phyloP scores from a whole-genome alignment of 176 grass and related monocot genomes.

The Eleusine indica region DNA sequence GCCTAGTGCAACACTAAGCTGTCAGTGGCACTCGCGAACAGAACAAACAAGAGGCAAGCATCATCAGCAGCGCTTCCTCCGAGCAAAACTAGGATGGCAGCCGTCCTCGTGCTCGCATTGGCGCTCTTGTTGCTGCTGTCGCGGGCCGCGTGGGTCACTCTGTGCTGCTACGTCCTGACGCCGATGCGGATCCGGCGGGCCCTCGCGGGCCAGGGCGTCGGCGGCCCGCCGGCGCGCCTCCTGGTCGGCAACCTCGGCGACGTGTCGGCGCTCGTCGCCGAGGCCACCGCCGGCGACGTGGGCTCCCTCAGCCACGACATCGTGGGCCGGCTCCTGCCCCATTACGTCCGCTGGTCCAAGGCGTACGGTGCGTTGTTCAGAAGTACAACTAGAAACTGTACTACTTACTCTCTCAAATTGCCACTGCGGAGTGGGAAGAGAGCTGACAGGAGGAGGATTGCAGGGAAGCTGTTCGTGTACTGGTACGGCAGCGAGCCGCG shows the following conservation, averaged over 20 bases:
- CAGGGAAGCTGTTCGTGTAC: slow-evolving; percentile 83
- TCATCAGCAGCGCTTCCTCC: neutral
- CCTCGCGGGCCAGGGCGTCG: slow-evolving; percentile 68
- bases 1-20: slow-evolving; percentile 18
- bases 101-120: slow-evolving; percentile 16
- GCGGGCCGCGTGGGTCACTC: slow-evolving; percentile 62
- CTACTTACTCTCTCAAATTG: no score
- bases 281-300: slow-evolving; percentile 70
- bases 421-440: no score
- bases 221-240: slow-evolving; percentile 54
- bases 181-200: slow-evolving; percentile 59
- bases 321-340: slow-evolving; percentile 78
- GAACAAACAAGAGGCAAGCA: neutral
- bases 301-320: slow-evolving; percentile 71
- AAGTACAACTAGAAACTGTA: no score
- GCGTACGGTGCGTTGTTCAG: slow-evolving; percentile 49
- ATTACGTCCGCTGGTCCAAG: slow-evolving; percentile 85
- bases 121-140: slow-evolving; percentile 47
- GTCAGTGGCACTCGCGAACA: slow-evolving; percentile 22
- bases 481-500: slow-evolving; percentile 94
- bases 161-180: slow-evolving; percentile 72
- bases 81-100: slow-evolving; percentile 15
- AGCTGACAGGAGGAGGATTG: neutral
- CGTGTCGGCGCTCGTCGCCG: slow-evolving; percentile 55
- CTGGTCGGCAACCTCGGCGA: slow-evolving; percentile 78